Conservation (phyloP, 2,329 filamentous ascomycete species). For the Epichloe hybrida region DNA sequence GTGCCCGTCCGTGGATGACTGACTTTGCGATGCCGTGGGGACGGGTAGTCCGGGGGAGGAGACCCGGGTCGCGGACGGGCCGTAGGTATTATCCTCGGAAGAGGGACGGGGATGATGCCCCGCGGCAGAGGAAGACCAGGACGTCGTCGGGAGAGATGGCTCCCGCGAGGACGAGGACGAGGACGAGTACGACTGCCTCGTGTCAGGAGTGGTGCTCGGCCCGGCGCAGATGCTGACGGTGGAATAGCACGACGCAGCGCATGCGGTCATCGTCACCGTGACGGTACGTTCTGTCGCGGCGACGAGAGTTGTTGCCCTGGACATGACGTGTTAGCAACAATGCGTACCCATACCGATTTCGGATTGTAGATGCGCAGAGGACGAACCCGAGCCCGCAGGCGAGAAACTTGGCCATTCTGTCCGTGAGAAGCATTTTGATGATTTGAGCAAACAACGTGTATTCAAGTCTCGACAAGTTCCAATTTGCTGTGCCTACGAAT, state of each 20-base stretch:
- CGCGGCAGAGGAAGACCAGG: too few species aligned
- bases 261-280: slow-evolving; percentile 20
- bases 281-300: slow-evolving; percentile 14
- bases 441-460: background rate
- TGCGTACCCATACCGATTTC: rapidly evolving
- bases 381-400: slow-evolving; percentile 1
- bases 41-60: background rate
- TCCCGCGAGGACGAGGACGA: background rate
- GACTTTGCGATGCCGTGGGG: background rate
- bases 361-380: background rate
- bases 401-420: background rate
- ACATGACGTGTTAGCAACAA: background rate
- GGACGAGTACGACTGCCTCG: background rate
- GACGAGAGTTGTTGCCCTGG: slow-evolving; percentile 13
- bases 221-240: background rate
- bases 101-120: too few species aligned
- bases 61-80: too few species aligned
- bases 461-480: too few species aligned
- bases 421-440: background rate
- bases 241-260: slow-evolving; percentile 14
- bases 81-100: too few species aligned
- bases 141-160: too few species aligned
- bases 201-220: background rate
- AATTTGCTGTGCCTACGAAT: too few species aligned
- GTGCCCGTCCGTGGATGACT: background rate